phyloP scores from a whole-genome alignment of 140 eudicot species.

The Stevia rebaudiana region DNA sequence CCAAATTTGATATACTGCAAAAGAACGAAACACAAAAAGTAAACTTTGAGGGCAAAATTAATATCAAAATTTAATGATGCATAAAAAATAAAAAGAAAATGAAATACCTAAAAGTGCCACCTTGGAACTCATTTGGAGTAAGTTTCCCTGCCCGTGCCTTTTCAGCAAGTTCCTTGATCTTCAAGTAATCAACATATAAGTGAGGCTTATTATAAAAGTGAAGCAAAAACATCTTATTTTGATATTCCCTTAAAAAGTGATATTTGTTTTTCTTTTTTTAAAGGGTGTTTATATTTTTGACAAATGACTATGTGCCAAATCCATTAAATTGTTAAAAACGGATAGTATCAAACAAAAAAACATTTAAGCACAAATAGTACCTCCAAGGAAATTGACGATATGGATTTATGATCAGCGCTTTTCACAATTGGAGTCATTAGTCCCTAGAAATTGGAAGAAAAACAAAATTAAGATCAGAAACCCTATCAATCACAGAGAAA shows the following conservation, averaged over 20 bases:
- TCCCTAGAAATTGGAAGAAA: conserved; percentile 45
- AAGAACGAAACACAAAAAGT: background rate
- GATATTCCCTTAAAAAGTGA: background rate
- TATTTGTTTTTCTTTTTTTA: background rate
- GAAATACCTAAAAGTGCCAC: conserved; percentile 87
- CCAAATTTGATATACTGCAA: conserved; percentile 94
- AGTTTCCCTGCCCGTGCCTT: conserved; percentile 92
- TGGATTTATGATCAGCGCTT: conserved; percentile 93
- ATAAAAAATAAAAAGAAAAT: background rate
- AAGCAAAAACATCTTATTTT: background rate
- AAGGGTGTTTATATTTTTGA: background rate
- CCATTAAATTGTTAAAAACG: too few species aligned
- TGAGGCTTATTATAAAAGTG: background rate
- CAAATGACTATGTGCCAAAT: background rate
- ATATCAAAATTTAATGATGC: background rate
- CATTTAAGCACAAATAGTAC: conserved; percentile 28
- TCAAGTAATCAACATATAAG: background rate
- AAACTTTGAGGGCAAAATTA: background rate
- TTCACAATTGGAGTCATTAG: conserved; percentile 92
- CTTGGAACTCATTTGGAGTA: conserved; percentile 88
- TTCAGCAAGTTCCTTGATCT: conserved; percentile 96
- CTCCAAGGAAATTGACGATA: conserved; percentile 82
- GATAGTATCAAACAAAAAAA: background rate
- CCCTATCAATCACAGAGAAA: conserved; percentile 8
- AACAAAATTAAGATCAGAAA: conserved; percentile 1